These are phyloP conservation scores for Phlebiopsis gigantea DNA, from an alignment of 768 basidiomycete species.

Conservation along the genomic window DNA sequence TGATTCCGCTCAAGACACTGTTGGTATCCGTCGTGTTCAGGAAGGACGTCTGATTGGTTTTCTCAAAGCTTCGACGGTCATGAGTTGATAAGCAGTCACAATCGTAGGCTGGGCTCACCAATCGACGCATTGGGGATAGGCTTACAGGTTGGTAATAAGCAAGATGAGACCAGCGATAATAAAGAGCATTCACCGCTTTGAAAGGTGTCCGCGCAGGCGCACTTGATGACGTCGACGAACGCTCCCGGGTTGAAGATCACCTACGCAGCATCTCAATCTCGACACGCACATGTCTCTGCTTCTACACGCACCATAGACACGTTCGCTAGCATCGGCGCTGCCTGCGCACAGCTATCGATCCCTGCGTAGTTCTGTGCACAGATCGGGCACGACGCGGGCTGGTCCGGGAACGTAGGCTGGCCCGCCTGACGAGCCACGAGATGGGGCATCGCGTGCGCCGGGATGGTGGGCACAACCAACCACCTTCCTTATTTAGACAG, in stretches of 20 bases:
- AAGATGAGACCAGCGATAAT: too few relatives aligned
- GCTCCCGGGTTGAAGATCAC: slow-evolving; percentile 60
- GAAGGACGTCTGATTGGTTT: slow-evolving; percentile 51
- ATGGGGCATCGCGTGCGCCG: slow-evolving; percentile 1
- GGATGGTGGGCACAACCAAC: background rate
- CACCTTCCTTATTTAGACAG: too few relatives aligned
- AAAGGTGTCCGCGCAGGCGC: slow-evolving; percentile 51
- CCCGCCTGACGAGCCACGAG: background rate
- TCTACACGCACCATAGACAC: slow-evolving; percentile 39
- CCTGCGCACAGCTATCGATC: slow-evolving; percentile 54
- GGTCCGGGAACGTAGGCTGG: slow-evolving; percentile 44
- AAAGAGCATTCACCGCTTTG: slow-evolving; percentile 23
- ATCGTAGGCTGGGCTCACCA: slow-evolving; percentile 35
- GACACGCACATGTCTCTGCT: background rate
- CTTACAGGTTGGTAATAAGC: slow-evolving; percentile 8
- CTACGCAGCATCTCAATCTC: slow-evolving; percentile 25
- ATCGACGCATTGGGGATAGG: slow-evolving; percentile 62
- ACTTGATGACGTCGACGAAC: slow-evolving; percentile 58
- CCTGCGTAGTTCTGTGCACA: slow-evolving; percentile 45
- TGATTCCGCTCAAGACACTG: slow-evolving; percentile 42
- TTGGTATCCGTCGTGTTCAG: slow-evolving; percentile 44
- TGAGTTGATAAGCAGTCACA: too few relatives aligned
- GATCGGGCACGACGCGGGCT: slow-evolving; percentile 54
- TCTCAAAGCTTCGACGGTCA: slow-evolving; percentile 39
- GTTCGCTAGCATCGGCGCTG: slow-evolving; percentile 53